Evolutionary conservation across 371 early-diverging fungal species (phyloP).

Genomic region (Encephalitozoon cuniculi): DNA sequence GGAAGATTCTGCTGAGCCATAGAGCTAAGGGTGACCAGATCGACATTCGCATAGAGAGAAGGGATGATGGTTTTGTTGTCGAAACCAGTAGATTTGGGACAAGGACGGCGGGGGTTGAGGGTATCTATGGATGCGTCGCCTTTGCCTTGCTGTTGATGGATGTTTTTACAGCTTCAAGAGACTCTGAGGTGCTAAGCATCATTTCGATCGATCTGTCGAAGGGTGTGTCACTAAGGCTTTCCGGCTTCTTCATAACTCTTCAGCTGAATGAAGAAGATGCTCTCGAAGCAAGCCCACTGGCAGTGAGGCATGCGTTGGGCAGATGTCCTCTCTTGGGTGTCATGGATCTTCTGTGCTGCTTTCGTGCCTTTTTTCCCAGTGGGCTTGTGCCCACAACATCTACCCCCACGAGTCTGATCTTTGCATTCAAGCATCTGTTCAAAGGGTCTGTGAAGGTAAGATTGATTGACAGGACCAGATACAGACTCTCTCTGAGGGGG

Average conservation of each 20-base stretch:
- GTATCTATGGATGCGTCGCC: background rate
- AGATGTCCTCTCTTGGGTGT: background rate
- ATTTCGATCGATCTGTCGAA: background rate
- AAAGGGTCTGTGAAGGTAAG: background rate
- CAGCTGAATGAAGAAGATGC: background rate
- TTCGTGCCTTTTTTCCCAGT: background rate
- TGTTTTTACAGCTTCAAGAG: background rate
- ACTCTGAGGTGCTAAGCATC: background rate
- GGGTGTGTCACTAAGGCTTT: background rate
- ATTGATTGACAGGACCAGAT: background rate
- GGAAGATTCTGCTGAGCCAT: background rate
- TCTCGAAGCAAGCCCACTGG: background rate
- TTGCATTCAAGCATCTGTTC: background rate
- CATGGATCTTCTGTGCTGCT: background rate
- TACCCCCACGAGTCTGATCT: background rate
- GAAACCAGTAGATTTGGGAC: too few relatives aligned
- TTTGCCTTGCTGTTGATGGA: background rate
- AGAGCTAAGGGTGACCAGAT: background rate
- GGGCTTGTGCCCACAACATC: background rate
- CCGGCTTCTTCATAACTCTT: background rate
- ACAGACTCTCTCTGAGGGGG: background rate
- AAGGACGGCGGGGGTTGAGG: background rate
- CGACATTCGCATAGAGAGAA: background rate
- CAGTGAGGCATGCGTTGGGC: background rate
- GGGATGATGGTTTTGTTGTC: background rate